Conservation (phyloP, 169 alveolate genomes). For the Toxoplasma gondii region DNA sequence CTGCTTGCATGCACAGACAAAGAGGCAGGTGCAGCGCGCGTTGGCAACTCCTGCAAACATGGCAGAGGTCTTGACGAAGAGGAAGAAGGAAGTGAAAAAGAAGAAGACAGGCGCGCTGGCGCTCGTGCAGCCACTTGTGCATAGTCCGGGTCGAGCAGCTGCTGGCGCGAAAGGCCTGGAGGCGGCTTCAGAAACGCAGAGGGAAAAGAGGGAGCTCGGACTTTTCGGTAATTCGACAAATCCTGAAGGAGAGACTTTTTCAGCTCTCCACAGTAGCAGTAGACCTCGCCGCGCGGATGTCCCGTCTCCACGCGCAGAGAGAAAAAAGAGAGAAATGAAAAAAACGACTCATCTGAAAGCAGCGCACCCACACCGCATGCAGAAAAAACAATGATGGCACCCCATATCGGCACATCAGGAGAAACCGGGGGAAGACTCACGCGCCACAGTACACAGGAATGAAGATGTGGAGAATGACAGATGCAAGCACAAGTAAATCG, state of each 20-base stretch:
- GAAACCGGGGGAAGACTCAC: neutral
- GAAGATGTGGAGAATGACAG: too few species aligned
- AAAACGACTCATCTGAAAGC: constrained; percentile 5
- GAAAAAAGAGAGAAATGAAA: neutral
- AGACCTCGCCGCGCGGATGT: neutral
- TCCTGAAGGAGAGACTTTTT: constrained; percentile 52
- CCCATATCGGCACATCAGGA: neutral
- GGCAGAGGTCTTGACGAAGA: neutral
- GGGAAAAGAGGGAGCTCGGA: constrained; percentile 37
- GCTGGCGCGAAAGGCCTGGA: constrained; percentile 39
- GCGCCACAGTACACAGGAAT: neutral
- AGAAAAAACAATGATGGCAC: too few species aligned
- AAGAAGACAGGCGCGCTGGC: neutral
- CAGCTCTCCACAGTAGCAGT: neutral
- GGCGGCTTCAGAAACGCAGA: constrained; percentile 44
- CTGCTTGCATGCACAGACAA: too few species aligned
- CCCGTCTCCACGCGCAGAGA: neutral
- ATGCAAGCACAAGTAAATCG: too few species aligned
- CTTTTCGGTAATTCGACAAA: constrained; percentile 41
- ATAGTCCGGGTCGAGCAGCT: constrained; percentile 62
- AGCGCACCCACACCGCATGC: neutral
- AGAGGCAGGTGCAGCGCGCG: too few species aligned
- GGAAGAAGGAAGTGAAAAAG: neutral
- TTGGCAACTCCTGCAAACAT: too few species aligned
- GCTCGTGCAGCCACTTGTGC: neutral